phyloP scores from a whole-genome alignment of 371 early-diverging fungal genomes.

The Capniomyces stellatus region DNA sequence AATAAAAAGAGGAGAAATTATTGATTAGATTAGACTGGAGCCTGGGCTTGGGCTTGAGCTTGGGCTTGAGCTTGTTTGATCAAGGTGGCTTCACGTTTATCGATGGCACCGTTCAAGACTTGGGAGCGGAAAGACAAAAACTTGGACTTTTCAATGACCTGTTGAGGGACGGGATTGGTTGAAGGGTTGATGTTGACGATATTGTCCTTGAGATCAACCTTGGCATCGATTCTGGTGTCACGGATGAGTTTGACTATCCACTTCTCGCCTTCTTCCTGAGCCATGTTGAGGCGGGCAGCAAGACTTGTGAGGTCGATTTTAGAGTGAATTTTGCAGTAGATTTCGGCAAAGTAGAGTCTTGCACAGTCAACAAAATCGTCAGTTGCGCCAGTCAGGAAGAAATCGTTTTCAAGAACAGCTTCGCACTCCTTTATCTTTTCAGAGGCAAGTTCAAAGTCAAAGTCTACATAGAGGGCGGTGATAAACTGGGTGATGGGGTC shows the following conservation, averaged over 20 bases:
- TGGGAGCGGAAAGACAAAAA: slow-evolving; percentile 75
- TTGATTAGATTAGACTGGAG: background rate
- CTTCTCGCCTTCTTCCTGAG: slow-evolving; percentile 80
- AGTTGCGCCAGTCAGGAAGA: slow-evolving; percentile 63
- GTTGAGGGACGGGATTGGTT: slow-evolving; percentile 71
- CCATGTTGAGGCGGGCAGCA: slow-evolving; percentile 63
- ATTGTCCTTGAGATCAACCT: slow-evolving; percentile 85
- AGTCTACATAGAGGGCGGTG: slow-evolving; percentile 67
- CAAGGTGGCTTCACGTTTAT: slow-evolving; percentile 47
- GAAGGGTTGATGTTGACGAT: slow-evolving; percentile 81
- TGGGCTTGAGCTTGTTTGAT: slow-evolving; percentile 10
- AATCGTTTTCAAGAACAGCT: slow-evolving; percentile 64
- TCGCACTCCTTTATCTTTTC: slow-evolving; percentile 73
- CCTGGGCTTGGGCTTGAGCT: background rate
- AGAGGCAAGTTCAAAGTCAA: slow-evolving; percentile 89
- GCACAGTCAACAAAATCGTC: slow-evolving; percentile 87
- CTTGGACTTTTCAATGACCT: slow-evolving; percentile 83
- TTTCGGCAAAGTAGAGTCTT: slow-evolving; percentile 80
- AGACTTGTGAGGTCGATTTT: slow-evolving; percentile 74
- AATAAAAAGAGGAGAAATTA: too few species aligned
- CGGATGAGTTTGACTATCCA: slow-evolving; percentile 93
- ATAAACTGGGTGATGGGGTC: slow-evolving; percentile 86
- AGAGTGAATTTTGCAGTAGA: slow-evolving; percentile 87
- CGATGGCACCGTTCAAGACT: slow-evolving; percentile 70
- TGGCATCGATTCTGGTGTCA: slow-evolving; percentile 86